Evolutionary conservation across 495 filamentous ascomycete genomes (phyloP), one percentile per base, ranked within the genome.

Genomic region (Saxispiralis lemnorum): DNA sequence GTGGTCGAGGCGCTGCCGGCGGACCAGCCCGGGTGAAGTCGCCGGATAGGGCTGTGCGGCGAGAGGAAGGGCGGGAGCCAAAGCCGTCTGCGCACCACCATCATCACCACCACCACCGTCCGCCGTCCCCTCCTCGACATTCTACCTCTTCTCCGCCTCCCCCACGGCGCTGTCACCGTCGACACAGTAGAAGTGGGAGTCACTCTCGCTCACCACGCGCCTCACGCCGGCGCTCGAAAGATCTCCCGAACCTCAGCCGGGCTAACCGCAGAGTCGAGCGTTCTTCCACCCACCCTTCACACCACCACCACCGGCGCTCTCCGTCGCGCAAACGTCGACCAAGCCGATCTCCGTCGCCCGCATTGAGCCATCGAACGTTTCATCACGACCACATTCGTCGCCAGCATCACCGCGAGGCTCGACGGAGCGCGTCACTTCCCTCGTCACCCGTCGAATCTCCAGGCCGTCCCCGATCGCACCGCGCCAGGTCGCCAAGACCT

Each of bases 311-410:
- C 21, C 34, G 51, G 30, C 56, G 53, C 34, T 51, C 54, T 13
- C 44, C 56, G 45, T 53, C 57, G 15, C 41, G 51, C 36, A 59
- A 57, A 48, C 56, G 55, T 31, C 53, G 48, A 17, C 51, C 45
- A 45, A 58, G 41, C 44, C 45, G 46, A 4, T 55, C 51, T 10
- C 51, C 51, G 19, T 58, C 59, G 19, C 42, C 49, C 17, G 43
- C 51, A 12, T 28, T 9, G 4, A 9, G 9, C 24, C 24, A 9
- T 28, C 24, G 5, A 28, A 4, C 4, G 4, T 9, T 9, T 28
- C 24, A 28, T 28, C 24, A 28, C 24, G 5, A 28, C 24, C 24
- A 9, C 9, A 42, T 38, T 32, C 55, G 55, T 17, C 41, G 37
- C 14, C 28, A 35, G 24, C 55, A 51, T 32, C 47, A 48, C 6